A percentile compares a stretch with the other conserved stretches of the same genome.
Conservation (phyloP, 2,329 filamentous ascomycete genomes). For the Purpureocillium takamizusanense region DNA sequence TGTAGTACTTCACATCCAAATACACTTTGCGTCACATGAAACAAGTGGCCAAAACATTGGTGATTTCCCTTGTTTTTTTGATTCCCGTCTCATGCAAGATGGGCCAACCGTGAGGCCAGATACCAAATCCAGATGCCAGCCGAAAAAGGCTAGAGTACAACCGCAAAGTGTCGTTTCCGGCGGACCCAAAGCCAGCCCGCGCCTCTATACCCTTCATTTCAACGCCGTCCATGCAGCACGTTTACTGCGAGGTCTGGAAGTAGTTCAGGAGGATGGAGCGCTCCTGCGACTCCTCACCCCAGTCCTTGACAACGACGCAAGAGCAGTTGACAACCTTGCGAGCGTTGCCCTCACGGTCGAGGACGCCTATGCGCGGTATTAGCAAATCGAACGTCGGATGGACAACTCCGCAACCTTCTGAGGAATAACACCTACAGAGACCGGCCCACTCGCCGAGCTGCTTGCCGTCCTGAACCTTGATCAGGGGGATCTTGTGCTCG, state of each 20-base stretch:
- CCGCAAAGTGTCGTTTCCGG: constrained; percentile 24
- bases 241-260: constrained; percentile 86
- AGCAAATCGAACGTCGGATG: constrained; percentile 15
- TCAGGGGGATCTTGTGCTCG: constrained; percentile 99
- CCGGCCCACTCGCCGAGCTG: constrained; percentile 99
- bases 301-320: constrained; percentile 98
- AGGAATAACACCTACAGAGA: constrained; percentile 63
- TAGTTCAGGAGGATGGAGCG: constrained; percentile 99
- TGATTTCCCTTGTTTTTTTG: constrained; percentile 27
- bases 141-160: constrained; percentile 39
- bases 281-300: constrained; percentile 99
- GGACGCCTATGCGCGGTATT: constrained; percentile 58
- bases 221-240: constrained; percentile 17
- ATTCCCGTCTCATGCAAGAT: constrained; percentile 29
- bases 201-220: constrained; percentile 30
- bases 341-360: constrained; percentile 98
- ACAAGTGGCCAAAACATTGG: constrained; percentile 1
- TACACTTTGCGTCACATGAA: background rate
- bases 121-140: constrained; percentile 34
- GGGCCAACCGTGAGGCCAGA: constrained; percentile 21
- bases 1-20: constrained; percentile 6
- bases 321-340: constrained; percentile 99
- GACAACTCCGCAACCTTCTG: background rate
- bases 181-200: constrained; percentile 21
- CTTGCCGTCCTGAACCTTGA: constrained; percentile 99